Conservation (phyloP, 768 basidiomycete genomes). For the Collybia mongolica region DNA sequence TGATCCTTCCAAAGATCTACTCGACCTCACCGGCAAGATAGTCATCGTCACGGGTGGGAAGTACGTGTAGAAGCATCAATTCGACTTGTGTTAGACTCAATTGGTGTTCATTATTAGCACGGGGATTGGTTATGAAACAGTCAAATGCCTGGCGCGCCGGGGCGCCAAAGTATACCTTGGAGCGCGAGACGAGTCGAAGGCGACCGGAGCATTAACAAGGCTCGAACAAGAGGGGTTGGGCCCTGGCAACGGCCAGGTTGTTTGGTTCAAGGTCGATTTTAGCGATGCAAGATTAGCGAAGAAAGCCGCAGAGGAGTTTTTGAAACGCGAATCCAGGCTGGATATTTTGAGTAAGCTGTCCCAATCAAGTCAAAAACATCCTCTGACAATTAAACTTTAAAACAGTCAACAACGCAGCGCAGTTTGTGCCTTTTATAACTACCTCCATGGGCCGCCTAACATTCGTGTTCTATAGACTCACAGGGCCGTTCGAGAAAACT, state of each 20-base stretch:
- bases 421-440: conserved; percentile 9
- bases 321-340: conserved; percentile 15
- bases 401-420: conserved; percentile 26
- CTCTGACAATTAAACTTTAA: neutral
- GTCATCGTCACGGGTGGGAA: conserved; percentile 14
- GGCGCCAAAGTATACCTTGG: conserved; percentile 56
- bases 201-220: conserved; percentile 19
- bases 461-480: conserved; percentile 9
- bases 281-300: conserved; percentile 31
- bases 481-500: conserved; percentile 17
- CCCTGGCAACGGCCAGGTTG: conserved; percentile 21
- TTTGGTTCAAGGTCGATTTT: conserved; percentile 39
- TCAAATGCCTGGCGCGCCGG: conserved; percentile 40
- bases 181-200: conserved; percentile 36
- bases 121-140: conserved; percentile 47
- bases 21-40: conserved; percentile 15
- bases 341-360: conserved; percentile 18
- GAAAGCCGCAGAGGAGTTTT: conserved; percentile 31
- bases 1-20: conserved; percentile 13
- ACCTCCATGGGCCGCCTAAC: neutral
- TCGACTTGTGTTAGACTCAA: neutral
- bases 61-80: neutral
- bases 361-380: neutral
- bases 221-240: conserved; percentile 27
- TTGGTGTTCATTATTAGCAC: conserved; percentile 22